Percentiles rank a stretch among this genome's conserved stretches.
These are phyloP conservation scores for Metroxylon sagu DNA, from an alignment of 176 grass and related monocot species.

Conservation along the genomic window DNA sequence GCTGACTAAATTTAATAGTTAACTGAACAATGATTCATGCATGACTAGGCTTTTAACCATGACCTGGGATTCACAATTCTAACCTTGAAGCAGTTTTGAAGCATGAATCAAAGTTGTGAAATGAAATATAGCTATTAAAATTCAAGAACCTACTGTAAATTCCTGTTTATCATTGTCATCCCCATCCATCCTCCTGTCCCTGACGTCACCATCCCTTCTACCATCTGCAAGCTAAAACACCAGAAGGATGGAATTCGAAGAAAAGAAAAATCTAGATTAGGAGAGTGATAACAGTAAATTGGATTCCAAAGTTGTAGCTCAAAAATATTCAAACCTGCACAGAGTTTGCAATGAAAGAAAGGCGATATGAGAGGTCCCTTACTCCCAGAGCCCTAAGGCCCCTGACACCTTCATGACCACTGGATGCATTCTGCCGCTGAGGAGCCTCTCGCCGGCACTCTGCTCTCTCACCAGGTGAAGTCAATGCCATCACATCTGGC, in stretches of 20 bases:
- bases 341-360: constrained; percentile 90
- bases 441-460: constrained; percentile 82
- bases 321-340: constrained; percentile 54
- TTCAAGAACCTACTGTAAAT: constrained; percentile 62
- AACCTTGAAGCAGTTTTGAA: too few relatives aligned
- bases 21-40: too few relatives aligned
- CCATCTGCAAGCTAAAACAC: constrained; percentile 67
- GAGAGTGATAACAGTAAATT: not conserved
- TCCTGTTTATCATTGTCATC: constrained; percentile 69
- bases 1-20: too few relatives aligned
- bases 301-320: not conserved
- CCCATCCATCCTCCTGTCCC: constrained; percentile 54
- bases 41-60: too few relatives aligned
- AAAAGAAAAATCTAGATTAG: not conserved
- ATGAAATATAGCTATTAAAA: not conserved
- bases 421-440: constrained; percentile 60
- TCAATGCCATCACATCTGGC: constrained; percentile 96
- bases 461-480: constrained; percentile 89
- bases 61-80: too few relatives aligned
- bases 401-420: constrained; percentile 79
- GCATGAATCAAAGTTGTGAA: not conserved
- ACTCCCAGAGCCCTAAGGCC: constrained; percentile 84
- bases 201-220: constrained; percentile 68
- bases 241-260: constrained; percentile 8
- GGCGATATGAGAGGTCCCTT: constrained; percentile 88